phyloP scores from a whole-genome alignment of 2,329 filamentous ascomycete species.

The Thermomyces lanuginosus region DNA sequence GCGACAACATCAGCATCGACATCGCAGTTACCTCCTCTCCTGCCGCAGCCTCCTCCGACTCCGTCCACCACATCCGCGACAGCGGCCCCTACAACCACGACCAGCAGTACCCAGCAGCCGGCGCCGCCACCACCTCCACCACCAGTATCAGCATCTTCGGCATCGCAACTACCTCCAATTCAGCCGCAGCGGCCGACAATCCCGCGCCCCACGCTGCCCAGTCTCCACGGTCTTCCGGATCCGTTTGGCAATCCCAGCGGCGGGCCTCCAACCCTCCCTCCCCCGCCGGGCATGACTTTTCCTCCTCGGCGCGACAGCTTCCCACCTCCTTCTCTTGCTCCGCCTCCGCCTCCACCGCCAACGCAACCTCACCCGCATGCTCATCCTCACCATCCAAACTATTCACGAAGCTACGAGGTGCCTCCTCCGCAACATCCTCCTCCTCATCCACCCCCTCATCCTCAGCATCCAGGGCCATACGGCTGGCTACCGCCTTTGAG shows the following conservation, averaged over 20 bases:
- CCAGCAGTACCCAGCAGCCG: slow-evolving; percentile 7
- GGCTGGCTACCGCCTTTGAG: too few species aligned
- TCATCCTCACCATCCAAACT: too few species aligned
- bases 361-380: not conserved
- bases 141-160: slow-evolving; percentile 11
- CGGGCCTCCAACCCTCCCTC: slow-evolving; percentile 22
- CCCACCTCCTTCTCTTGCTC: not conserved
- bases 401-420: too few species aligned
- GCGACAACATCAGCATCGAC: not conserved
- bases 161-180: slow-evolving; percentile 19
- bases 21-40: slow-evolving; percentile 9
- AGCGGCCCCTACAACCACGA: slow-evolving; percentile 16
- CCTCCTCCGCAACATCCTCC: too few species aligned
- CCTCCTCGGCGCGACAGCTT: slow-evolving; percentile 15
- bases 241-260: slow-evolving; percentile 20
- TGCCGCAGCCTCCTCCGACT: slow-evolving; percentile 19
- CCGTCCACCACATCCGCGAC: slow-evolving; percentile 32
- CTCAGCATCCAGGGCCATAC: slow-evolving; percentile 10
- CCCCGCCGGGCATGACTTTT: slow-evolving; percentile 24
- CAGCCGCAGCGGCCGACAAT: slow-evolving; percentile 13
- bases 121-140: slow-evolving; percentile 8
- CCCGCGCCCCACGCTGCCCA: slow-evolving; percentile 22
- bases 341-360: slow-evolving; percentile 3
- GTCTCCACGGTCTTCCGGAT: slow-evolving; percentile 20
- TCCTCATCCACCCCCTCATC: slow-evolving; percentile 3